Evolutionary conservation across 192 early-diverging fungal genomes (phyloP), one percentile per base, ranked within the genome.

Genomic region (Lobosporangium transversale): DNA sequence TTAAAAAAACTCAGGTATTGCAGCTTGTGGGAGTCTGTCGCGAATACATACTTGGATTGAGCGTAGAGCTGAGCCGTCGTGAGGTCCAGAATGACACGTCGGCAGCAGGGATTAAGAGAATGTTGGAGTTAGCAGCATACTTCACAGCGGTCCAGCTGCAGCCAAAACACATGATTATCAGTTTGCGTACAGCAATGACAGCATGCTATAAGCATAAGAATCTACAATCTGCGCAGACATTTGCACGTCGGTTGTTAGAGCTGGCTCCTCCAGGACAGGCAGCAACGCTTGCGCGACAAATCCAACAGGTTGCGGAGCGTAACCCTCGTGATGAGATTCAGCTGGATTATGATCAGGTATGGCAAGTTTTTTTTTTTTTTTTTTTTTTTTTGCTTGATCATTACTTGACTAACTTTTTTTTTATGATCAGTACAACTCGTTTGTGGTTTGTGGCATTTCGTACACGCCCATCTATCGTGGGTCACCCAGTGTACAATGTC

Each of bases 101-200:
- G 14, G 84, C 86, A 17, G 89, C 84, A 51, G 55, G 69, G 33
- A 67, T 83, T n/a, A 95, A 93, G 61, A 86, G 93, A 31, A 84
- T 83, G 23, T 75, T 98, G 11, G 98, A 98, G 70, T 85, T 99
- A 32, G 94, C 95, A 0, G 95, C 94, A 1, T 99, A 97, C 82
- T 98, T 97, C 75, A 96, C 98, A 2, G 93, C 97, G 69, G 94
- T 94, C 78, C 85, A 94, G 65, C 83, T 99, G 52, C 94, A 97
- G 55, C 88, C 91, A 0, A 81, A 89, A 17, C 98, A 99, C 78
- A 84, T 94, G 81, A 95, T 95, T 71, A 86, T 96, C 32, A 89
- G 89, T 45, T 80, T 99, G 66, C 89, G 90, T n/a, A 87, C 89
- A 51, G 98, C 97, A 30, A 96, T 95, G 89, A 88, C 86, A 44